Conservation (phyloP, 2,329 filamentous ascomycete genomes). For the Cladophialophora yegresii region DNA sequence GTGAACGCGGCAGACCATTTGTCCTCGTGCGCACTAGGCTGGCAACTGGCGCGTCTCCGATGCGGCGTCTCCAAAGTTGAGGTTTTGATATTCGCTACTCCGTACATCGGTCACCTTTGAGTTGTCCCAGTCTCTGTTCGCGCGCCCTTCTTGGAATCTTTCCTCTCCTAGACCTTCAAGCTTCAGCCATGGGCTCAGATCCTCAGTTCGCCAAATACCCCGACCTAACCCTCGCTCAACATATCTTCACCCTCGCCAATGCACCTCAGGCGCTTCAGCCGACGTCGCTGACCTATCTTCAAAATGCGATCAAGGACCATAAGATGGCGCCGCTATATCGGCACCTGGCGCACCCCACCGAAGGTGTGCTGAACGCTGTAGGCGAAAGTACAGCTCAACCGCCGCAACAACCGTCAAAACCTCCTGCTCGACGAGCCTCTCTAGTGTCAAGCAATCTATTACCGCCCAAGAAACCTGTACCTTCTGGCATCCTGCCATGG, state of each 20-base stretch:
- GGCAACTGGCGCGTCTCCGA: constrained; percentile 15
- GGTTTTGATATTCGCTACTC: not conserved
- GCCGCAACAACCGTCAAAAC: constrained; percentile 44
- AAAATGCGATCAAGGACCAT: constrained; percentile 64
- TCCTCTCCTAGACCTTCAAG: not conserved
- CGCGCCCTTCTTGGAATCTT: too few relatives aligned
- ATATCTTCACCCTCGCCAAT: constrained; percentile 68
- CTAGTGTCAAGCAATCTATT: constrained; percentile 71
- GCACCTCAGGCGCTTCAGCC: constrained; percentile 57
- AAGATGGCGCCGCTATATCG: constrained; percentile 70
- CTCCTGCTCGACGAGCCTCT: constrained; percentile 61
- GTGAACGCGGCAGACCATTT: not conserved
- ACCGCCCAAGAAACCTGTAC: constrained; percentile 63
- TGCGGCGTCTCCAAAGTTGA: constrained; percentile 5
- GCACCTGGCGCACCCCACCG: constrained; percentile 64
- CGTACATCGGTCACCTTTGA: not conserved
- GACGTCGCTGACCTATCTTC: constrained; percentile 60
- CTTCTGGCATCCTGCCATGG: constrained; percentile 76
- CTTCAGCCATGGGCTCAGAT: constrained; percentile 57
- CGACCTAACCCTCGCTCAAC: constrained; percentile 64
- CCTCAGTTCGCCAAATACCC: constrained; percentile 67
- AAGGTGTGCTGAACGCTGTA: constrained; percentile 76
- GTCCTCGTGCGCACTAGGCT: constrained; percentile 6
- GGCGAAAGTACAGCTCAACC: constrained; percentile 63
- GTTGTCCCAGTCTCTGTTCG: not conserved